Evolutionary conservation across 2,329 filamentous ascomycete species (phyloP).

Genomic region (Aureobasidium mangrovei): DNA sequence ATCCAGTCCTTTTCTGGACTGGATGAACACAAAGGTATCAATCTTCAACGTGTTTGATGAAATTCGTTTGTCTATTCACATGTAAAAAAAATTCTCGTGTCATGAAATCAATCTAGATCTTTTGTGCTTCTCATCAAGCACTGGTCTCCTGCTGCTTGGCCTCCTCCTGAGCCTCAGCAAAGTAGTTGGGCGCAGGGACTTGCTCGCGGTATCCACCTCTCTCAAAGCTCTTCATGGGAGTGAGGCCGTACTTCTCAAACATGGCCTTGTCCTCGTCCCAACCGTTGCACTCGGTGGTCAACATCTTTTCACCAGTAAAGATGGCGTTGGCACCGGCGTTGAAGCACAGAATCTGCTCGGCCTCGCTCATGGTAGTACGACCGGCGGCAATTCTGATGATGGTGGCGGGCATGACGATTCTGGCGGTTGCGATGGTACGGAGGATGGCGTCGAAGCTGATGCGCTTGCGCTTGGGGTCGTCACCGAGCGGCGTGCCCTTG

Average conservation of each 20-base stretch:
- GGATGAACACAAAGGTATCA: not conserved
- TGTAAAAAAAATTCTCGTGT: not conserved
- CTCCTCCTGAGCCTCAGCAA: slow-evolving; percentile 2
- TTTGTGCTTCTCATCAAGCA: not conserved
- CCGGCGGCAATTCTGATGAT: slow-evolving; percentile 84
- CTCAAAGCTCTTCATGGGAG: slow-evolving; percentile 55
- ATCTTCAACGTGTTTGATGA: not conserved
- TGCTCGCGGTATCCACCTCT: slow-evolving; percentile 25
- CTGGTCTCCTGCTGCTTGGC: not conserved
- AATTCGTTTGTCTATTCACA: not conserved
- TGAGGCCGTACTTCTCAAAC: slow-evolving; percentile 74
- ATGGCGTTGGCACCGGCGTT: slow-evolving; percentile 89
- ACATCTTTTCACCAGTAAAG: slow-evolving; percentile 92
- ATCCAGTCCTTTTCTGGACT: not conserved
- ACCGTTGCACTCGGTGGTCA: slow-evolving; percentile 83
- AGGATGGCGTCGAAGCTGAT: slow-evolving; percentile 71
- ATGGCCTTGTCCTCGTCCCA: slow-evolving; percentile 83
- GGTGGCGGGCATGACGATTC: slow-evolving; percentile 72
- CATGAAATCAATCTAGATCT: not conserved
- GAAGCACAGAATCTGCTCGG: slow-evolving; percentile 84
- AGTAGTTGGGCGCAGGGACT: slow-evolving; percentile 10
- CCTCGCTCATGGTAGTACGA: slow-evolving; percentile 73
- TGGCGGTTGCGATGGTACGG: slow-evolving; percentile 73
- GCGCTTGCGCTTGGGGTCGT: slow-evolving; percentile 45
- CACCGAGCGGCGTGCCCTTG: slow-evolving; percentile 76